Base-by-base conservation (phyloP, 106 monocot genomes). In the Vanilla planifolia region DNA sequence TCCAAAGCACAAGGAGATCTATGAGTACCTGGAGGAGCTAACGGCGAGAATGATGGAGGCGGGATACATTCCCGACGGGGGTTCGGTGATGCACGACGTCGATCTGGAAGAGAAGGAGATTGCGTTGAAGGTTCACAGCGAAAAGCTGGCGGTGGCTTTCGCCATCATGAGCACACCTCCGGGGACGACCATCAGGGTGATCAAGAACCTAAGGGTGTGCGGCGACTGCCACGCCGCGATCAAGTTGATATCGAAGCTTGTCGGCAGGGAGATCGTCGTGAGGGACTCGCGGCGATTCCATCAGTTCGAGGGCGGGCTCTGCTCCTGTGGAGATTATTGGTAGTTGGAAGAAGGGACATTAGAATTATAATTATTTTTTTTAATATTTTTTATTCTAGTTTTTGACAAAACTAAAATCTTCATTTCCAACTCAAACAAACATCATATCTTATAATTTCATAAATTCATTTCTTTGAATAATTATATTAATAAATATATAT, bases 301-400 rank as follows among this genome's bases (percentile, higher is more conserved):
- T 77, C 85, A 85, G 64, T 93, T 93, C 72, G 85, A 59, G 26
- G 63, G 82, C 55, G 93, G 89, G 6, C 61, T 48, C 5, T 93
- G 93, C 46, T 89, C 89, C 1, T 93, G 93, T 67, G 67, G 66
- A 34, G 93, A 93, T 77, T 89, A 81, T 64, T 93, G 89, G 85
- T 93, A 58, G n/a, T 25, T 46, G n/a, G n/a, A n/a, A n/a, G n/a
- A n/a, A n/a, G n/a, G n/a, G n/a, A n/a, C n/a, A n/a, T n/a, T n/a
- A n/a, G n/a, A n/a, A n/a, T n/a, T n/a, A n/a, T n/a, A n/a, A n/a
- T n/a, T n/a, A n/a, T n/a, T n/a, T n/a, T n/a, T n/a, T n/a, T n/a
- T n/a, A n/a, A n/a, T n/a, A n/a, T n/a, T n/a, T n/a, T n/a, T n/a
- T n/a, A n/a, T n/a, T n/a, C n/a, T n/a, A n/a, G n/a, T n/a, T n/a